Conservation (phyloP, 768 basidiomycete species). For the Rhodosporidiobolus sp. region DNA sequence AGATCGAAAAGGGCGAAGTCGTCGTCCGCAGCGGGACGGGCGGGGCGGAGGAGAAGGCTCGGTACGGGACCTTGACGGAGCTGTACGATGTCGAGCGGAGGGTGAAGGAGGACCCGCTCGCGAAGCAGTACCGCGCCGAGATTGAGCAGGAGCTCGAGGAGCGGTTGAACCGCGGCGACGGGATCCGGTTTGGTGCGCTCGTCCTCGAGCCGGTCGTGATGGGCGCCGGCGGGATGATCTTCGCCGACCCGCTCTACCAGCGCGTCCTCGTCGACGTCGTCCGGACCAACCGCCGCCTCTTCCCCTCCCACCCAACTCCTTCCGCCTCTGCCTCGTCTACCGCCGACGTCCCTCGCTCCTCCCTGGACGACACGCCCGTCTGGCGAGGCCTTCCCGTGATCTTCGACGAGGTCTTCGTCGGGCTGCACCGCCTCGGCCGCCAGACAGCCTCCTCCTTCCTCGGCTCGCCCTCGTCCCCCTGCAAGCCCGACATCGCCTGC, state of each 20-base stretch:
- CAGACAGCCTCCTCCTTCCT: conserved; percentile 61
- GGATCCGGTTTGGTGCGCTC: conserved; percentile 57
- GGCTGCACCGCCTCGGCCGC: conserved; percentile 80
- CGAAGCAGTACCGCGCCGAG: conserved; percentile 61
- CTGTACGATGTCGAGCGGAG: conserved; percentile 71
- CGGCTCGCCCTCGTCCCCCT: conserved; percentile 53
- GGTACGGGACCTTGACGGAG: conserved; percentile 40
- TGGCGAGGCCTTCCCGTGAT: conserved; percentile 81
- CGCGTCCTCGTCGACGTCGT: conserved; percentile 77
- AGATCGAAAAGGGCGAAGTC: conserved; percentile 59
- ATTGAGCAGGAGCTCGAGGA: conserved; percentile 50
- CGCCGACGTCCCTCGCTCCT: background rate
- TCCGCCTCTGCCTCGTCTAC: conserved; percentile 40
- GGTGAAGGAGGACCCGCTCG: conserved; percentile 57
- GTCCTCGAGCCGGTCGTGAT: conserved; percentile 88
- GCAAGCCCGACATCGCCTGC: conserved; percentile 80
- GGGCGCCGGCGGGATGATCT: conserved; percentile 95
- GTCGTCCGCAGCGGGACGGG: conserved; percentile 23
- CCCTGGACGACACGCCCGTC: conserved; percentile 34
- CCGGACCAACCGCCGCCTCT: conserved; percentile 54
- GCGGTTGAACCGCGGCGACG: conserved; percentile 51
- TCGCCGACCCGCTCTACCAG: conserved; percentile 96
- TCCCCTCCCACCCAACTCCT: conserved; percentile 39
- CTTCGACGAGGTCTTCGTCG: conserved; percentile 94
- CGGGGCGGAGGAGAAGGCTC: background rate